Percentiles rank a stretch among this genome's conserved stretches.
These are phyloP conservation scores for Neonectria coccinea DNA, from an alignment of 2,329 filamentous ascomycete genomes.

Conservation along the genomic window DNA sequence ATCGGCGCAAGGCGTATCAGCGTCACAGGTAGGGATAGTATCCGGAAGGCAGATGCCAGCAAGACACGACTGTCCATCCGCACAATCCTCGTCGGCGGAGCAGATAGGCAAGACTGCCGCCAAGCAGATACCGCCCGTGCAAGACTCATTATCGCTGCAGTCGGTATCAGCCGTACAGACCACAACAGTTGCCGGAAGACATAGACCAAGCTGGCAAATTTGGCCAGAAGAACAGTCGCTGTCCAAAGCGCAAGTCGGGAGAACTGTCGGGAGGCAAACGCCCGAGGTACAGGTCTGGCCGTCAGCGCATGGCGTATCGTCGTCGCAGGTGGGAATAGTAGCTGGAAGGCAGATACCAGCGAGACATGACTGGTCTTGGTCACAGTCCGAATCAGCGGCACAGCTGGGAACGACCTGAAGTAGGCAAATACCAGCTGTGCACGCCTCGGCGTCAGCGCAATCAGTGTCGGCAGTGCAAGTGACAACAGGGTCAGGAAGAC, in stretches of 20 bases:
- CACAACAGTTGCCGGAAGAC: background rate
- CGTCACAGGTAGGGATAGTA: background rate
- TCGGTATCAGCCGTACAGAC: background rate
- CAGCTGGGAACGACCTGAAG: conserved; percentile 11
- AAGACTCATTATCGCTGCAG: background rate
- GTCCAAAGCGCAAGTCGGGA: background rate
- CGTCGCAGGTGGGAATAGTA: background rate
- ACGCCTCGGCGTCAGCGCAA: background rate
- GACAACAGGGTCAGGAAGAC: no score
- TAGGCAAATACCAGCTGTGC: conserved; percentile 5
- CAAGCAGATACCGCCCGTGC: background rate
- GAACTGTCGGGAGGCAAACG: background rate
- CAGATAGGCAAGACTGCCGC: background rate
- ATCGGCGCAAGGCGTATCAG: background rate
- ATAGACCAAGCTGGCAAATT: conserved; percentile 1
- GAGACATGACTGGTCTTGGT: background rate
- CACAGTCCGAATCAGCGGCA: conserved; percentile 6
- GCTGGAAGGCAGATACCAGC: conserved; percentile 9
- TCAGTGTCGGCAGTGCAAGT: background rate
- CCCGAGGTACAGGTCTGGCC: background rate
- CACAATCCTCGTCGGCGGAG: background rate
- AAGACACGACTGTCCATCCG: background rate
- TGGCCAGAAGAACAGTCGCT: background rate
- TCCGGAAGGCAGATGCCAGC: conserved; percentile 16
- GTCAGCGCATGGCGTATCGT: background rate